These are phyloP conservation scores for Brassica hybrid DNA, from an alignment of 441 rosid genomes.

Conservation along the genomic window DNA sequence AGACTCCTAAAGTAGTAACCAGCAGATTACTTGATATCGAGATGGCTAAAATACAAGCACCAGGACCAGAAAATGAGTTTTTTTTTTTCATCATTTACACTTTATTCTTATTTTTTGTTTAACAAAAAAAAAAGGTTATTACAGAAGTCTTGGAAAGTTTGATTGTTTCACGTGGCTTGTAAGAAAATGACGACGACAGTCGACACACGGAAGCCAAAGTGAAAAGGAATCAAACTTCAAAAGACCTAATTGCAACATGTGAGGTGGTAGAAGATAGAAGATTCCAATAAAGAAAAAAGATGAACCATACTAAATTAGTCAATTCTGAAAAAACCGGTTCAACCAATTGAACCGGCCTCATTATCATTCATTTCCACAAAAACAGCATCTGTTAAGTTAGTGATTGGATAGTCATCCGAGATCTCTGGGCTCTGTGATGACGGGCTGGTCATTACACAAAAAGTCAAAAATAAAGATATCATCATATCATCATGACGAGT, in stretches of 20 bases:
- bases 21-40: not conserved
- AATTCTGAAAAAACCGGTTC: not conserved
- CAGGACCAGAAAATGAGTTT: not conserved
- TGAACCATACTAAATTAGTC: not conserved
- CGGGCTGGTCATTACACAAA: too few relatives aligned
- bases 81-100: not conserved
- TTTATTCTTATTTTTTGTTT: too few relatives aligned
- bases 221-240: not conserved
- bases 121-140: too few relatives aligned
- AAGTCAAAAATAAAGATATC: too few relatives aligned
- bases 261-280: not conserved
- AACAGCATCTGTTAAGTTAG: too few relatives aligned
- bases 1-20: not conserved
- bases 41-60: not conserved
- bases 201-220: not conserved
- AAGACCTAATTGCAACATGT: not conserved
- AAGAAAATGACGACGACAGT: not conserved
- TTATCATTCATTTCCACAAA: not conserved
- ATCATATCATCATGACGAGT: too few relatives aligned
- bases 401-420: too few relatives aligned
- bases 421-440: too few relatives aligned
- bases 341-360: not conserved
- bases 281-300: not conserved
- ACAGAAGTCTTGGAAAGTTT: not conserved
- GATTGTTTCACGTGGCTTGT: not conserved